These are phyloP conservation scores for Xylaria palmicola DNA, from an alignment of 495 filamentous ascomycete species.

Conservation along the genomic window DNA sequence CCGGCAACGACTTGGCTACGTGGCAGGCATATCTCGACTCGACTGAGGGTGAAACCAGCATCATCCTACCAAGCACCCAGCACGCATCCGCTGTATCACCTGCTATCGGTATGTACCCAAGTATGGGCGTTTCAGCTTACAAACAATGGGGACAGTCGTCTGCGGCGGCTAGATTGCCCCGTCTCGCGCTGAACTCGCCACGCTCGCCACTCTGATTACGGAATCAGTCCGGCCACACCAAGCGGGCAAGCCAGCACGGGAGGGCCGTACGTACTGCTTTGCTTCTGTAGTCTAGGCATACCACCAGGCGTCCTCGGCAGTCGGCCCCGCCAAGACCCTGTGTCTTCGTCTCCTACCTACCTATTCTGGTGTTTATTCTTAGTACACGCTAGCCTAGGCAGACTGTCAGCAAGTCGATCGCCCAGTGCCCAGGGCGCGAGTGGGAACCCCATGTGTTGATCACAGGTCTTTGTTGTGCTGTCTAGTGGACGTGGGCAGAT, in stretches of 20 bases:
- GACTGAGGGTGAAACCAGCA: not conserved
- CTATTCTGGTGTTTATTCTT: not conserved
- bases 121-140: no score
- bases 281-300: not conserved
- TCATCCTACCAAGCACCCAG: not conserved
- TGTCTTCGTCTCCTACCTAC: not conserved
- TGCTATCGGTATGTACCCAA: no score
- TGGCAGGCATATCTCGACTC: not conserved
- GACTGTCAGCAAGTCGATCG: constrained; percentile 4
- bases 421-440: constrained; percentile 8
- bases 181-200: not conserved
- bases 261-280: not conserved
- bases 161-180: no score
- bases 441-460: constrained; percentile 9
- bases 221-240: not conserved
- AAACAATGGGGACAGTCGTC: no score
- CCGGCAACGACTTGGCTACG: not conserved
- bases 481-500: not conserved
- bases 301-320: not conserved
- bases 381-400: not conserved
- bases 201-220: not conserved
- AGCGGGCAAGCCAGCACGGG: no score
- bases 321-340: not conserved
- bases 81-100: not conserved
- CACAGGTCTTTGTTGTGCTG: not conserved